These are phyloP conservation scores for Dissophora ornata DNA, from an alignment of 192 early-diverging fungal genomes.

Conservation along the genomic window DNA sequence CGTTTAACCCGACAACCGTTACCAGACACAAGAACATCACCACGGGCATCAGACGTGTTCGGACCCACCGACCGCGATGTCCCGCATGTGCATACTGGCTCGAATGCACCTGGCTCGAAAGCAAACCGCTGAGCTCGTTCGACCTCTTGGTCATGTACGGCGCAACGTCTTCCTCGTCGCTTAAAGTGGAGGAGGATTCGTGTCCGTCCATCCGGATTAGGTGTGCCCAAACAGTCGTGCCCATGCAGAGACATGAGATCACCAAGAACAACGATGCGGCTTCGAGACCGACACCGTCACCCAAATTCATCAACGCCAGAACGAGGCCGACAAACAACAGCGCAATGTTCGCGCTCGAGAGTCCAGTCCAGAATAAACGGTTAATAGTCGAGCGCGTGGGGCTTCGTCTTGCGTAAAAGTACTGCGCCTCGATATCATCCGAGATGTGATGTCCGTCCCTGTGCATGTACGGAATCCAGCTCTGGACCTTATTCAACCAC, in stretches of 20 bases:
- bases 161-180: constrained; percentile 4
- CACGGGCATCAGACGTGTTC: constrained; percentile 36
- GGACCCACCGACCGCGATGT: constrained; percentile 29
- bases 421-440: constrained; percentile 23
- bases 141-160: background rate
- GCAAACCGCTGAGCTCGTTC: constrained; percentile 30
- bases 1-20: constrained; percentile 30
- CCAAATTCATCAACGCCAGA: constrained; percentile 47
- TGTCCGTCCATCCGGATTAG: constrained; percentile 45
- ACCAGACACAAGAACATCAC: constrained; percentile 27
- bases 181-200: background rate
- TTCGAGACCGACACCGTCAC: constrained; percentile 46
- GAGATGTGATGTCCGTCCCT: background rate
- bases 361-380: constrained; percentile 27
- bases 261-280: constrained; percentile 39
- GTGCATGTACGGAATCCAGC: constrained; percentile 17
- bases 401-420: too few relatives aligned
- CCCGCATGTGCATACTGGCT: constrained; percentile 26
- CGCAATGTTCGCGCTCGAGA: constrained; percentile 18
- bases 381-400: too few relatives aligned
- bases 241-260: constrained; percentile 46
- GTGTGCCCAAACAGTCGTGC: constrained; percentile 49
- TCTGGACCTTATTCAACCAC: constrained; percentile 4
- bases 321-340: constrained; percentile 46
- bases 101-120: constrained; percentile 4